Evolutionary conservation across 2,329 filamentous ascomycete species (phyloP), one percentile per base, ranked within the genome.

Genomic region (Cercospora sp.): DNA sequence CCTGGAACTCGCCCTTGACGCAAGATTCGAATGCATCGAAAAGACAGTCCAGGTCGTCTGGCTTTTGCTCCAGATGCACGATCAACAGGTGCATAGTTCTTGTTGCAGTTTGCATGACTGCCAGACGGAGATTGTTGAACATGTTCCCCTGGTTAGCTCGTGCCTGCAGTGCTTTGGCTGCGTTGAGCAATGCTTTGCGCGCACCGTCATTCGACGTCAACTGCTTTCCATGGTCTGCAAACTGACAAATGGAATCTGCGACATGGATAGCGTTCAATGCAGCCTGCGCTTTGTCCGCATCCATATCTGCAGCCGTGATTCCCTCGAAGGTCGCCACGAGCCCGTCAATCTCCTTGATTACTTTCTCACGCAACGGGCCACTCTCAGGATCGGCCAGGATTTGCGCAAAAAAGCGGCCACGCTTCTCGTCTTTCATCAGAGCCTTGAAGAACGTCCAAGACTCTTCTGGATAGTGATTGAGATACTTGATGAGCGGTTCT

Each of bases 391-490:
- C 88, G 2, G 87, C 85, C 23, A 99, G 85, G 13, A 97, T 88
- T 78, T 99, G 95, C 0, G 93, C 91, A 71, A 99, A 89, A 79
- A 99, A 92, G 16, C 95, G 89, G 3, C 96, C 95, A 75, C 96
- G 97, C 68, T 89, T 91, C 75, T 94, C 87, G 60, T 98, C 92
- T 68, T 92, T 91, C 64, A 98, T 84, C 74, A 90, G 92, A 26
- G 87, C 86, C n/a, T 90, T 84, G 71, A 98, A 90, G 75, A 93
- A 90, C 1, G 85, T 81, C 90, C 93, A 96, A 5, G 94, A 88
- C 75, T 99, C 94, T 71, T 91, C 91, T 0, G 95, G 90, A 76
- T 98, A 99, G 68, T 93, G 88, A 79, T 97, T 97, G 69, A 99
- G 86, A 78, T 97, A 99, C 76, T 93, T 92, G 79, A 97, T 93